Conservation (phyloP, 805 yeast genomes). For the Suhomyces faveliae region DNA sequence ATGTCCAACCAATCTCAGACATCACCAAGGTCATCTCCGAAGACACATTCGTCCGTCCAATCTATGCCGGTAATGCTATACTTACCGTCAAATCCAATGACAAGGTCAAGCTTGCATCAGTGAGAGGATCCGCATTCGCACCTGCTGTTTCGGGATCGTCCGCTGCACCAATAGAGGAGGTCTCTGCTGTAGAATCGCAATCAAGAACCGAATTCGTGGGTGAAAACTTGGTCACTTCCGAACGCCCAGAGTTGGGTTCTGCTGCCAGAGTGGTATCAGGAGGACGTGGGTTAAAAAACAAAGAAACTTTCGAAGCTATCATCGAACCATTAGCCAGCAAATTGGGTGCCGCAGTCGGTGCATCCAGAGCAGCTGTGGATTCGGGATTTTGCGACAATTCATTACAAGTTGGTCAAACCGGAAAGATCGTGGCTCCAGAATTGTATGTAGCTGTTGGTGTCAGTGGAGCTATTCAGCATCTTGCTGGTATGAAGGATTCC, state of each 20-base stretch:
- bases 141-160: constrained; percentile 37
- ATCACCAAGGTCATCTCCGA: constrained; percentile 63
- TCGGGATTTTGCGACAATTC: constrained; percentile 95
- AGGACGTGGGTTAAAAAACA: constrained; percentile 89
- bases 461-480: constrained; percentile 96
- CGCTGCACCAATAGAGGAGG: constrained; percentile 47
- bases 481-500: constrained; percentile 98
- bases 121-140: constrained; percentile 80
- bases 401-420: constrained; percentile 96
- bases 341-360: constrained; percentile 91
- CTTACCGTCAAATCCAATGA: constrained; percentile 77
- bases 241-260: constrained; percentile 87
- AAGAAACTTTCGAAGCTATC: constrained; percentile 77
- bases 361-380: constrained; percentile 97
- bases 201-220: constrained; percentile 59
- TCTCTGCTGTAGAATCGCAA: constrained; percentile 23
- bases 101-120: constrained; percentile 63
- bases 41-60: constrained; percentile 84
- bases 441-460: constrained; percentile 90
- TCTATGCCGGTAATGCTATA: constrained; percentile 93
- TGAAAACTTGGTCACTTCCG: constrained; percentile 71
- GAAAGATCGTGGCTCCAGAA: constrained; percentile 96
- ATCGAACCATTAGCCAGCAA: constrained; percentile 82
- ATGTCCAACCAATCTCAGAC: constrained; percentile 86
- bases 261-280: constrained; percentile 85